These are phyloP conservation scores for Cajanus cajan DNA, from an alignment of 306 rosid species.

Conservation along the genomic window DNA sequence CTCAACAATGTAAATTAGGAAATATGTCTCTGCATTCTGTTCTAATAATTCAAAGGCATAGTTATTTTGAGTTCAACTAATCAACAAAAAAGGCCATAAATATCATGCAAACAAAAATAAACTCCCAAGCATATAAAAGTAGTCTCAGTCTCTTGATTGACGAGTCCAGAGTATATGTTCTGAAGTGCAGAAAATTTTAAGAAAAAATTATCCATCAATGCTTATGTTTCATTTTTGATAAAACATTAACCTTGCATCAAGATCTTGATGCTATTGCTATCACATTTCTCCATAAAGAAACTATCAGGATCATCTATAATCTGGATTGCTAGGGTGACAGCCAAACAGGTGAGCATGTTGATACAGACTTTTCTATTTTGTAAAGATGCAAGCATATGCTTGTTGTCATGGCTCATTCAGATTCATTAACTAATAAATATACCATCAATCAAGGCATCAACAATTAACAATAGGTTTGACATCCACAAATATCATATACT, in stretches of 20 bases:
- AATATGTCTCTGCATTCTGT: constrained; percentile 15
- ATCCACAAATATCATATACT: constrained; percentile 17
- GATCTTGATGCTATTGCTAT: background rate
- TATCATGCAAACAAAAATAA: background rate
- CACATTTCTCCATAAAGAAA: constrained; percentile 9
- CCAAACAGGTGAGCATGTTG: background rate
- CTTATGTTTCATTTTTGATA: constrained; percentile 14
- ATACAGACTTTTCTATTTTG: constrained; percentile 1
- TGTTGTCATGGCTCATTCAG: constrained; percentile 16
- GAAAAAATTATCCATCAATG: background rate
- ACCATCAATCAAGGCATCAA: constrained; percentile 9
- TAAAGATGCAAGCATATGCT: constrained; percentile 9
- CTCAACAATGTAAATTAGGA: constrained; percentile 10
- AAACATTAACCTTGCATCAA: background rate
- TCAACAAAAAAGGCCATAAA: constrained; percentile 5
- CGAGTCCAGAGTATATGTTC: constrained; percentile 11
- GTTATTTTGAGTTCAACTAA: background rate
- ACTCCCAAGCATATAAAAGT: constrained; percentile 3
- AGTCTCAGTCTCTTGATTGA: background rate
- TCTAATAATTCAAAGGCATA: constrained; percentile 15
- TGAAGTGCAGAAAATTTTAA: background rate
- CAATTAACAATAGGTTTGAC: constrained; percentile 12
- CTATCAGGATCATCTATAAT: background rate
- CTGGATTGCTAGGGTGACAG: constrained; percentile 12
- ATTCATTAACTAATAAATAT: constrained; percentile 21